Evolutionary conservation across 805 yeast species (phyloP), one percentile per base, ranked within the genome.

Genomic region (Nakazawaea holstii): DNA sequence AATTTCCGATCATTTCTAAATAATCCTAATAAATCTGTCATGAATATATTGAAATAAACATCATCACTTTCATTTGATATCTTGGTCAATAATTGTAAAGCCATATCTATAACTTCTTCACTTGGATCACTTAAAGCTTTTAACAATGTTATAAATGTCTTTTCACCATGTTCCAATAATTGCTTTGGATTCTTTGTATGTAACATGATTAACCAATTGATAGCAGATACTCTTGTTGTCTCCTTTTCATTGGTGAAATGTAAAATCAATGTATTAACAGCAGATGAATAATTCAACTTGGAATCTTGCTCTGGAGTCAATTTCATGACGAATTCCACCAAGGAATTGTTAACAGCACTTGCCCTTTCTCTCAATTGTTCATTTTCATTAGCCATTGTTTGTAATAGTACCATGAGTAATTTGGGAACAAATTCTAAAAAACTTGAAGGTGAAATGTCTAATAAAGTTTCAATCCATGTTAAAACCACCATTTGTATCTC

Each of bases 191-290:
- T 83, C 54, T 83, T 83, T 27, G 79, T 73, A 58, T 90, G 92
- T 36, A 94, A 71, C 74, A 88, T 79, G 13, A 82, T 80, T 30
- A 94, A 70, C 99, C 99, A 94, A 53, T 91, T 96, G 32, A 94
- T 68, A 24, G 94, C 83, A 0, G 95, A 88, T 31, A 89, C 74
- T 49, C 94, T 75, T 0, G 97, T 86, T 28, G 82, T 80, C 51
- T 89, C 96, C 55, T 87, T 83, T 45, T 85, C 88, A 53, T 79
- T 82, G 49, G 80, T 65, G 51, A 86, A 81, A 59, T 90, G 95
- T 36, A 80, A 61, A 3, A 88, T 82, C 48, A 92, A 71, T 4
- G 84, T 82, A 49, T 82, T 81, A 36, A 90, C 80, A 1, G 89
- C 81, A 6, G 84, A 67, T 0, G 80, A 67, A 51, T 79, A 76